phyloP scores from a whole-genome alignment of 2,329 filamentous ascomycete species.

The Sporothrix variecibatus region DNA sequence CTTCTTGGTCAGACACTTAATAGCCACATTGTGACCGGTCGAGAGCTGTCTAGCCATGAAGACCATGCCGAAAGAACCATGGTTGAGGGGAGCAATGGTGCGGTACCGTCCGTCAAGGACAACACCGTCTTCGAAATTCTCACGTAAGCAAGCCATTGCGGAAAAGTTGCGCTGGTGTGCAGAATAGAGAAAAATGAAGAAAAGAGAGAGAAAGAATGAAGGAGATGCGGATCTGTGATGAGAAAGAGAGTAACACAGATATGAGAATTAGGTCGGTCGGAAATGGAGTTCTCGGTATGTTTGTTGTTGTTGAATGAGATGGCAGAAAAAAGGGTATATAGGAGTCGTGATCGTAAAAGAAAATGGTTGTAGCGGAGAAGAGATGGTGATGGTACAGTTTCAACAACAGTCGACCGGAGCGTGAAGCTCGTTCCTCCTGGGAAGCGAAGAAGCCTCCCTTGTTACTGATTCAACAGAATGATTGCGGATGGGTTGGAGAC shows the following conservation, averaged over 20 bases:
- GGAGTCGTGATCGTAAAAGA: slow-evolving; percentile 31
- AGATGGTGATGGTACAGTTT: slow-evolving; percentile 27
- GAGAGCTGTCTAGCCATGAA: slow-evolving; percentile 82
- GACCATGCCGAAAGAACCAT: slow-evolving; percentile 98
- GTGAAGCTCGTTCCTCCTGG: slow-evolving; percentile 28
- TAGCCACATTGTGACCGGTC: slow-evolving; percentile 80
- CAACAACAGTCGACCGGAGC: slow-evolving; percentile 23
- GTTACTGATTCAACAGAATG: slow-evolving; percentile 19
- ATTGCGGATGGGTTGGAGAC: slow-evolving; percentile 21
- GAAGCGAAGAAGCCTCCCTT: slow-evolving; percentile 22
- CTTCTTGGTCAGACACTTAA: slow-evolving; percentile 94
- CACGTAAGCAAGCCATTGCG: slow-evolving; percentile 80
- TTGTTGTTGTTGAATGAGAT: slow-evolving; percentile 26
- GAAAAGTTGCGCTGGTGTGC: slow-evolving; percentile 26
- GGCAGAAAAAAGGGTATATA: slow-evolving; percentile 34
- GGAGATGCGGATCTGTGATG: background rate
- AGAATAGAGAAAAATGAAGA: background rate
- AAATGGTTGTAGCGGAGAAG: slow-evolving; percentile 9
- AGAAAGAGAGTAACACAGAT: slow-evolving; percentile 12
- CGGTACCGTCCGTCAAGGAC: slow-evolving; percentile 86
- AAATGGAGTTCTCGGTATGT: background rate
- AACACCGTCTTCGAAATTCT: slow-evolving; percentile 76
- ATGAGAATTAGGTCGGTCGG: slow-evolving; percentile 22
- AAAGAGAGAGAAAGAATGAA: background rate
- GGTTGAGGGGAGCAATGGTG: slow-evolving; percentile 91